Evolutionary conservation across 345 rosid genomes (phyloP).

Genomic region (Arabidopsis suecica): DNA sequence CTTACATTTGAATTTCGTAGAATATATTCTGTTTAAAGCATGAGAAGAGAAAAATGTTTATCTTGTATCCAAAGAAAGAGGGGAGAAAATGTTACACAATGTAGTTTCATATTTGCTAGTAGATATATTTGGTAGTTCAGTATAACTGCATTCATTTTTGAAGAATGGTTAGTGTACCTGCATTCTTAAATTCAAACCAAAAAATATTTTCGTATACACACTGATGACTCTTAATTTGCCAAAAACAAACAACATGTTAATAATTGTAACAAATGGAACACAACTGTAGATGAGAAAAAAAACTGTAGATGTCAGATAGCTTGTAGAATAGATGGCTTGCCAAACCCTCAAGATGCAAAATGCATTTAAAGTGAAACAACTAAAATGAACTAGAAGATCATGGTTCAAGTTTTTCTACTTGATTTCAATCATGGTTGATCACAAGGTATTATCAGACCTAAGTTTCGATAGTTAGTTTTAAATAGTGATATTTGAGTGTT

Average conservation of each 20-base stretch:
- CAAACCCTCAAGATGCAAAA: slow-evolving; percentile 35
- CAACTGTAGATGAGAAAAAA: slow-evolving; percentile 21
- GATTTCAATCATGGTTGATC: neutral
- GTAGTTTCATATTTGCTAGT: neutral
- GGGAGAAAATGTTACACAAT: too few species aligned
- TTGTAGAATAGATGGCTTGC: slow-evolving; percentile 19
- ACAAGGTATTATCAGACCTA: neutral
- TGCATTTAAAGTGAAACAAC: slow-evolving; percentile 32
- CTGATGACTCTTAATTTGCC: neutral
- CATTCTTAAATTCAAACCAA: neutral
- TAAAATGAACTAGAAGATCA: neutral
- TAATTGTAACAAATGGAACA: slow-evolving; percentile 36
- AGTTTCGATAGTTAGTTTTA: neutral
- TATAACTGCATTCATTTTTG: neutral
- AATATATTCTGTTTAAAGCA: too few species aligned
- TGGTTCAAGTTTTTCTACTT: neutral
- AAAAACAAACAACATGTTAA: neutral
- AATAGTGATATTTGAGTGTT: neutral
- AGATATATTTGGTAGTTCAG: neutral
- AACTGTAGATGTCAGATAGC: slow-evolving; percentile 38
- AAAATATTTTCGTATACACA: neutral
- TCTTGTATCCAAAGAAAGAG: too few species aligned
- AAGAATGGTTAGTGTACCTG: neutral
- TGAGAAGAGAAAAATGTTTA: too few species aligned
- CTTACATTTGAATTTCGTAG: neutral